Conservation (phyloP, 345 rosid species). For the Citrus unshiu region DNA sequence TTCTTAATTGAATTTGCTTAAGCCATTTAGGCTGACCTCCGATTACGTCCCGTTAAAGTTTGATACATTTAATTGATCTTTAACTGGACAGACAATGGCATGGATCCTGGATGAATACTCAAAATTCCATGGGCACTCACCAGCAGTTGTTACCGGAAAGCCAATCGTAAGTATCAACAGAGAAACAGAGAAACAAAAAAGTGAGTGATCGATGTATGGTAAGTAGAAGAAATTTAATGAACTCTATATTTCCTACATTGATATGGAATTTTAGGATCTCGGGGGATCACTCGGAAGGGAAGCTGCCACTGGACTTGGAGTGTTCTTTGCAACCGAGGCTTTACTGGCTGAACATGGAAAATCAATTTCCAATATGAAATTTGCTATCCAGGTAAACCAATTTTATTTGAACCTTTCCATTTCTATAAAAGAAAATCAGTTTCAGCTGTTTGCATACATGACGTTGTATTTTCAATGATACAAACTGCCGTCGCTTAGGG, state of each 20-base stretch:
- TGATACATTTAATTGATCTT: not conserved
- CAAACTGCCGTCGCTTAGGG: conserved; percentile 41
- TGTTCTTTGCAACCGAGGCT: conserved; percentile 38
- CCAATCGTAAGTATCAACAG: conserved; percentile 35
- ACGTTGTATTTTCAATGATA: not conserved
- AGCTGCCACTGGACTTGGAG: conserved; percentile 50
- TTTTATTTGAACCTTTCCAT: not conserved
- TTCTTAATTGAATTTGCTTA: not conserved
- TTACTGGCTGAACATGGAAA: conserved; percentile 39
- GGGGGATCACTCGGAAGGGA: conserved; percentile 59
- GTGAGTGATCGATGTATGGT: not conserved
- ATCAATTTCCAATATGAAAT: conserved; percentile 27
- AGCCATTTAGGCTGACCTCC: not conserved
- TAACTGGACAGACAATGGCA: conserved; percentile 51
- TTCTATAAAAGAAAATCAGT: not conserved
- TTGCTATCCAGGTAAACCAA: conserved; percentile 33
- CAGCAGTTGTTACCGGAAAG: conserved; percentile 64
- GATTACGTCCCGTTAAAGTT: no score
- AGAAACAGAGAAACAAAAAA: not conserved
- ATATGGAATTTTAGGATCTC: conserved; percentile 34
- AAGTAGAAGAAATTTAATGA: not conserved
- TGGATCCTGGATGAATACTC: conserved; percentile 70
- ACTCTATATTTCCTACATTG: not conserved
- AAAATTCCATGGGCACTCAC: conserved; percentile 62
- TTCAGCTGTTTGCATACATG: not conserved